phyloP scores from a whole-genome alignment of 805 yeast species.

The Yarrowia bubula region DNA sequence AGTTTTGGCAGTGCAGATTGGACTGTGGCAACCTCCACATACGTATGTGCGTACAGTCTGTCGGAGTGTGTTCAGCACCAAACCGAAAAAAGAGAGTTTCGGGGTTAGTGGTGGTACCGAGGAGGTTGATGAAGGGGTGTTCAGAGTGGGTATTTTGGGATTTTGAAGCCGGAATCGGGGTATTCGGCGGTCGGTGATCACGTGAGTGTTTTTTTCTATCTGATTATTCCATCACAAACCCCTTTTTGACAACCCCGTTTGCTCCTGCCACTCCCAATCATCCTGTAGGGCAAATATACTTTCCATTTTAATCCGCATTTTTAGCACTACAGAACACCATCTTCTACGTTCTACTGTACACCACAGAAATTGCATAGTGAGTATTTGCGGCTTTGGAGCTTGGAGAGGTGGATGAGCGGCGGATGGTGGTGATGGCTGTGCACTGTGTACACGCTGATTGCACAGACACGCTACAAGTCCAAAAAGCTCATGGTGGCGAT shows the following conservation, averaged over 20 bases:
- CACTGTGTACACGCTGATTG: too few species aligned
- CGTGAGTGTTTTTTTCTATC: not conserved
- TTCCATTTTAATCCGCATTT: slow-evolving; percentile 21
- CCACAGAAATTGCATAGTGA: slow-evolving; percentile 24
- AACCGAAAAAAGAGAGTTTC: not conserved
- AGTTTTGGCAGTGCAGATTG: not conserved
- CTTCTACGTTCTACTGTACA: slow-evolving; percentile 13
- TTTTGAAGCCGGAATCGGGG: not conserved
- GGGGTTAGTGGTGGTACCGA: slow-evolving; percentile 2
- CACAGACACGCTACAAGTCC: too few species aligned
- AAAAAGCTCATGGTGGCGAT: too few species aligned
- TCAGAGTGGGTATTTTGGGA: not conserved
- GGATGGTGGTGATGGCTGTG: not conserved
- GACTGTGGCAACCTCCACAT: not conserved
- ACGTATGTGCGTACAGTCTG: slow-evolving; percentile 6
- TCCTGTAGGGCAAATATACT: not conserved
- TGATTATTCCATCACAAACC: too few species aligned
- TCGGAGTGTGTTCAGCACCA: too few species aligned
- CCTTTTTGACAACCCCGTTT: not conserved
- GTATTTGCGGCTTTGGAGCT: too few species aligned
- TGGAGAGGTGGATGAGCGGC: too few species aligned
- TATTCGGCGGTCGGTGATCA: not conserved
- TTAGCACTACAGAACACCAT: slow-evolving; percentile 16
- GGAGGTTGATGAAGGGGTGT: not conserved
- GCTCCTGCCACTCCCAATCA: not conserved